Evolutionary conservation across 208 protist genomes (phyloP).

Genomic region (Trichomonas gallinae): DNA sequence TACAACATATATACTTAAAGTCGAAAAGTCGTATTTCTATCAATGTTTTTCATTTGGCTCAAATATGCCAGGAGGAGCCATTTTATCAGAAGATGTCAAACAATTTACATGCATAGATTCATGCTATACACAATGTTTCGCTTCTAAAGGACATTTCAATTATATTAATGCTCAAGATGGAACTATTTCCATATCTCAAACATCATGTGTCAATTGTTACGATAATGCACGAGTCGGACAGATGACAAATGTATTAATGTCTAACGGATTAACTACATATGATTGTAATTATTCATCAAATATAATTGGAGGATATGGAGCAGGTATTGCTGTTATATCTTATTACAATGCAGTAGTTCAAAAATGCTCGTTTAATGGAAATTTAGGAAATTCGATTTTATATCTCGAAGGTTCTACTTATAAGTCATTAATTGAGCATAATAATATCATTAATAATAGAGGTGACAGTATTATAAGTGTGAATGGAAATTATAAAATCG

Average conservation of each 20-base stretch:
- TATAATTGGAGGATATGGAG: not conserved
- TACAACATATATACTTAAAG: not conserved
- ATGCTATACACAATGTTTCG: not conserved
- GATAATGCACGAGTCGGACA: not conserved
- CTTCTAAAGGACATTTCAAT: not conserved
- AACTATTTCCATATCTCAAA: not conserved
- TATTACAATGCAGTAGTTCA: not conserved
- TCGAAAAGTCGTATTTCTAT: not conserved
- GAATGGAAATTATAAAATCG: not conserved
- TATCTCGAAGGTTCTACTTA: not conserved
- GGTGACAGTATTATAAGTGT: not conserved
- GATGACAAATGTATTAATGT: not conserved
- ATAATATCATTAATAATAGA: not conserved
- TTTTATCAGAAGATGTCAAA: not conserved
- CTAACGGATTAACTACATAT: not conserved
- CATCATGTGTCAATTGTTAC: not conserved
- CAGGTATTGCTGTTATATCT: not conserved
- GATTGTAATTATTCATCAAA: not conserved
- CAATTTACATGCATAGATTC: not conserved
- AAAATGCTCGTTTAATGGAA: not conserved
- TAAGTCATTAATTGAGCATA: not conserved
- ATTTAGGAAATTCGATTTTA: not conserved
- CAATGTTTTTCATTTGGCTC: not conserved
- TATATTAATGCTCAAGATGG: not conserved
- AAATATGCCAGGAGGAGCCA: not conserved